A percentile compares a stretch with the other conserved stretches of the same genome.
These are phyloP conservation scores for Diaporthe humulicola DNA, from an alignment of 2,329 filamentous ascomycete species.

Conservation along the genomic window DNA sequence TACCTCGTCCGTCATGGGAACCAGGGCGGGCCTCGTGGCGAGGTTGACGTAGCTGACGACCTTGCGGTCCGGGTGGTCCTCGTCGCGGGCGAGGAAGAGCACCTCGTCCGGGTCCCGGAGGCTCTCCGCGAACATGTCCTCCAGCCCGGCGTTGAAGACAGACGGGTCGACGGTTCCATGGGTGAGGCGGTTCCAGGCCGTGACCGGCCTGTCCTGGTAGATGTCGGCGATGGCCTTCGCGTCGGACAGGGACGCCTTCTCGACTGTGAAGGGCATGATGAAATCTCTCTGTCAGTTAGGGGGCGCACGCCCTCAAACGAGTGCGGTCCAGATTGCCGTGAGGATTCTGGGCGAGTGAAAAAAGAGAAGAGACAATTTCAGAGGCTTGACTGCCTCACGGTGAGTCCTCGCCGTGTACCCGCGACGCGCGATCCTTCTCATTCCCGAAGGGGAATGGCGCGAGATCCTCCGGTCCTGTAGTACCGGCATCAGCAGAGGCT, in stretches of 20 bases:
- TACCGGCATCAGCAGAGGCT: background rate
- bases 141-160: slow-evolving; percentile 19
- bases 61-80: slow-evolving; percentile 13
- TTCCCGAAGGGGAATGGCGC: slow-evolving; percentile 12
- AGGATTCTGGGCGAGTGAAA: background rate
- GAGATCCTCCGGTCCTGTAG: slow-evolving; percentile 11
- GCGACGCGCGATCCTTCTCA: slow-evolving; percentile 22
- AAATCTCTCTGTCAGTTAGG: too few relatives aligned
- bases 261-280: slow-evolving; percentile 5
- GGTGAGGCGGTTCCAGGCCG: slow-evolving; percentile 30
- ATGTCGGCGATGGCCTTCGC: slow-evolving; percentile 34
- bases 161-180: slow-evolving; percentile 26
- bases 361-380: background rate
- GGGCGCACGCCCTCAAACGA: background rate
- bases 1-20: slow-evolving; percentile 27
- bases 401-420: slow-evolving; percentile 24
- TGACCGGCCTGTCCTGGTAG: slow-evolving; percentile 29
- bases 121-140: slow-evolving; percentile 34
- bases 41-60: slow-evolving; percentile 37
- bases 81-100: slow-evolving; percentile 25
- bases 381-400: background rate
- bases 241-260: slow-evolving; percentile 2
- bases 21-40: background rate
- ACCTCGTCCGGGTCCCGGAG: slow-evolving; percentile 25
- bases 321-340: background rate